These are phyloP conservation scores for Mortierella claussenii DNA, from an alignment of 192 early-diverging fungal genomes.

Conservation along the genomic window DNA sequence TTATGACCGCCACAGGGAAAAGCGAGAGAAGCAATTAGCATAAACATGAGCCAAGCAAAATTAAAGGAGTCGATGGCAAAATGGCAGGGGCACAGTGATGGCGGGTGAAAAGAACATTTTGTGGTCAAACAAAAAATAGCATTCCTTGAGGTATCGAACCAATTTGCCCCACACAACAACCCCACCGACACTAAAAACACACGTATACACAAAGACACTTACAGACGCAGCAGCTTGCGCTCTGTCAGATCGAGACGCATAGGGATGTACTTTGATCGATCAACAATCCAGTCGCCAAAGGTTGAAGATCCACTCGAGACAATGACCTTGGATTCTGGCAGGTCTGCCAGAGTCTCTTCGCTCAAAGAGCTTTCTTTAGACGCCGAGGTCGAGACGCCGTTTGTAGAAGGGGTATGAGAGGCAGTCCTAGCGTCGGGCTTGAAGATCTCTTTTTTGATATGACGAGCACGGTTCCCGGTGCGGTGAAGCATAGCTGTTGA, in stretches of 20 bases:
- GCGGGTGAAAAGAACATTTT: too few relatives aligned
- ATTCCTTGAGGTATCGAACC: neutral
- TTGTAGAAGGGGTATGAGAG: slow-evolving; percentile 15
- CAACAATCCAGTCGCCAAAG: slow-evolving; percentile 85
- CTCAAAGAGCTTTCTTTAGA: slow-evolving; percentile 40
- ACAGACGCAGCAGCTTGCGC: slow-evolving; percentile 91
- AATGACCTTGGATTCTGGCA: slow-evolving; percentile 43
- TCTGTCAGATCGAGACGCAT: slow-evolving; percentile 90
- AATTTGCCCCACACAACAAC: too few relatives aligned
- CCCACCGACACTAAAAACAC: too few relatives aligned
- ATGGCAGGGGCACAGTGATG: too few relatives aligned
- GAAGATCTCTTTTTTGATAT: slow-evolving; percentile 58
- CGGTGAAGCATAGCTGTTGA: slow-evolving; percentile 78
- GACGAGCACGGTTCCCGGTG: slow-evolving; percentile 74
- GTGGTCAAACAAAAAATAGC: neutral
- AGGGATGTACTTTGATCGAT: slow-evolving; percentile 94
- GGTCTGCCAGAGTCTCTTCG: slow-evolving; percentile 28
- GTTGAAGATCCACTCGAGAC: slow-evolving; percentile 57
- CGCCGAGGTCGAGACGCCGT: slow-evolving; percentile 19
- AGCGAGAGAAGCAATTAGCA: too few relatives aligned
- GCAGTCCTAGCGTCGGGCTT: slow-evolving; percentile 11
- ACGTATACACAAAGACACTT: too few relatives aligned
- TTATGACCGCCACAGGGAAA: too few relatives aligned
- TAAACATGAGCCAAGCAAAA: neutral
- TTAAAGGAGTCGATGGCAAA: slow-evolving; percentile 11